Evolutionary conservation across 2,329 filamentous ascomycete species (phyloP).

Genomic region (Fusarium coicis): DNA sequence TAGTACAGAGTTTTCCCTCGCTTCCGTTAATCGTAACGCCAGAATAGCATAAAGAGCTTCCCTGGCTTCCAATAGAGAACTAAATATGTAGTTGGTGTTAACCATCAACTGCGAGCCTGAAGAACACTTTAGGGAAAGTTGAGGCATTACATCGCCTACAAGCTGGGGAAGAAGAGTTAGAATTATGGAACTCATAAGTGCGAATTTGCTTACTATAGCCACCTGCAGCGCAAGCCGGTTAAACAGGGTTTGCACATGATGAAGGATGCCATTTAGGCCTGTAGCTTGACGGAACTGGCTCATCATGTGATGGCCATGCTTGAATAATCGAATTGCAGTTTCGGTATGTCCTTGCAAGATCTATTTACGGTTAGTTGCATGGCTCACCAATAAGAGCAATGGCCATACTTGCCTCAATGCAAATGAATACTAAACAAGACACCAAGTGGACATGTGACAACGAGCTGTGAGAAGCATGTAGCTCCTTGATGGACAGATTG

Average conservation of each 20-base stretch:
- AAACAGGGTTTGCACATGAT: not conserved
- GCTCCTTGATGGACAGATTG: not conserved
- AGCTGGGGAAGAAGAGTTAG: not conserved
- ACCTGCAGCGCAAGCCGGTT: not conserved
- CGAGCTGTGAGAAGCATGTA: not conserved
- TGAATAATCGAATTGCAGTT: not conserved
- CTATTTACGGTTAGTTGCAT: rapidly evolving
- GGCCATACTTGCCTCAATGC: not conserved
- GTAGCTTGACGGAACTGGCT: not conserved
- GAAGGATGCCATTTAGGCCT: rapidly evolving
- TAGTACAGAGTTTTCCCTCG: rapidly evolving
- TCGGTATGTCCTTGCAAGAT: not conserved
- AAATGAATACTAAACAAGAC: not conserved
- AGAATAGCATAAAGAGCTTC: not conserved
- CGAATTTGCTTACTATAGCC: not conserved
- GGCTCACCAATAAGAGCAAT: rapidly evolving
- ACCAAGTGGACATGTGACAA: not conserved
- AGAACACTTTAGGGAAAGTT: rapidly evolving
- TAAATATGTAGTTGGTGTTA: not conserved
- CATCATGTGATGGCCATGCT: not conserved
- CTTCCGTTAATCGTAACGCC: not conserved
- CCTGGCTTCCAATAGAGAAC: not conserved
- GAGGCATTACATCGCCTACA: rapidly evolving
- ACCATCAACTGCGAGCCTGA: rapidly evolving
- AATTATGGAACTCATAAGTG: rapidly evolving